A percentile compares a stretch with the other conserved stretches of the same genome.
Conservation (phyloP, 2,329 filamentous ascomycete genomes). For the Calcarisporium arbuscula region DNA sequence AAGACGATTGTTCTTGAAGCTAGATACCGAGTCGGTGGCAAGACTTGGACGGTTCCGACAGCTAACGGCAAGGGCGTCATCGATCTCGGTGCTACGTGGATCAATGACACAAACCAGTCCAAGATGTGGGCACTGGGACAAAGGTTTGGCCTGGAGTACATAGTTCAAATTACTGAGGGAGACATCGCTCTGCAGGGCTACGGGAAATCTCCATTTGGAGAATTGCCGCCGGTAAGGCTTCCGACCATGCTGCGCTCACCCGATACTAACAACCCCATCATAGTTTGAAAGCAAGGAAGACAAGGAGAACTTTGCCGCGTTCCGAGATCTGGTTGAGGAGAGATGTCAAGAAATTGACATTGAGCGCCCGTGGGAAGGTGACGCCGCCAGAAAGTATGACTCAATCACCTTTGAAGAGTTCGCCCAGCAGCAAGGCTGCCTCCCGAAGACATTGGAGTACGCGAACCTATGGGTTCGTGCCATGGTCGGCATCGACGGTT, state of each 20-base stretch:
- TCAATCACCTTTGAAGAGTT: too few relatives aligned
- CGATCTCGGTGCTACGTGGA: conserved; percentile 54
- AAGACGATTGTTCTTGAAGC: conserved; percentile 42
- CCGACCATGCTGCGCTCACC: too few relatives aligned
- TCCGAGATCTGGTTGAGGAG: not conserved
- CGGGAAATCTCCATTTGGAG: too few relatives aligned
- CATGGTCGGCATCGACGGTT: conserved; percentile 43
- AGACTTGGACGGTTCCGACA: conserved; percentile 35
- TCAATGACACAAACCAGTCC: conserved; percentile 49
- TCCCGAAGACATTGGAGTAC: too few relatives aligned
- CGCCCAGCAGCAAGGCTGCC: not conserved
- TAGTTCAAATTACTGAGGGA: too few relatives aligned
- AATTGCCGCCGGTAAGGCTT: too few relatives aligned
- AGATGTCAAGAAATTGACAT: not conserved
- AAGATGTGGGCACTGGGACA: conserved; percentile 35
- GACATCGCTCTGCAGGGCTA: too few relatives aligned
- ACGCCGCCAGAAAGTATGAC: too few relatives aligned
- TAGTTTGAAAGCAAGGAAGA: too few relatives aligned
- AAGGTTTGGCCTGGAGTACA: conserved; percentile 33
- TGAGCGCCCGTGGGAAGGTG: not conserved
- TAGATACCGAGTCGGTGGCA: conserved; percentile 43
- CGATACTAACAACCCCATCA: too few relatives aligned
- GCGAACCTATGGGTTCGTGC: conserved; percentile 40
- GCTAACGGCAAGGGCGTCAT: conserved; percentile 27
- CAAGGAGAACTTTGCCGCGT: not conserved